Evolutionary conservation across 768 basidiomycete species (phyloP).

Genomic region (Jaapia argillacea): DNA sequence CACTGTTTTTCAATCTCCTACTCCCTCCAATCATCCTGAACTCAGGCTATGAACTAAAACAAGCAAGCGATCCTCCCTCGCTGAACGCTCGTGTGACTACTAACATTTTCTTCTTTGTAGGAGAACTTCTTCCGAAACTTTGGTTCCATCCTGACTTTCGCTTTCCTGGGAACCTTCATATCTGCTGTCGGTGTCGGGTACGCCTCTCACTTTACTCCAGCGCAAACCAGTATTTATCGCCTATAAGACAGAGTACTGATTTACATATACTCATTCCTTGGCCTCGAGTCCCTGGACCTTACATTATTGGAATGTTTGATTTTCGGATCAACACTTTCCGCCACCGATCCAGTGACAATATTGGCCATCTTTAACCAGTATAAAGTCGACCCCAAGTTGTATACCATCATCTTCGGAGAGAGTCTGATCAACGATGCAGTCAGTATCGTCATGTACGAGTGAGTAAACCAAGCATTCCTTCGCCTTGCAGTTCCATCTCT

Average conservation of each 20-base stretch:
- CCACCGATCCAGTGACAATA: slow-evolving; percentile 97
- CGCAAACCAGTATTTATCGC: slow-evolving; percentile 19
- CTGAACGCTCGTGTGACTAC: neutral
- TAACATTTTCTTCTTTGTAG: slow-evolving; percentile 26
- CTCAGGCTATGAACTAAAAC: slow-evolving; percentile 95
- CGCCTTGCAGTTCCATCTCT: too few relatives aligned
- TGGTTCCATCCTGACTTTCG: slow-evolving; percentile 89
- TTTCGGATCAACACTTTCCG: slow-evolving; percentile 93
- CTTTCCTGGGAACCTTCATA: slow-evolving; percentile 92
- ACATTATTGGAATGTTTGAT: slow-evolving; percentile 88
- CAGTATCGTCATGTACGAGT: slow-evolving; percentile 99
- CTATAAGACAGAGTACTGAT: slow-evolving; percentile 71
- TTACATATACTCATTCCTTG: slow-evolving; percentile 90
- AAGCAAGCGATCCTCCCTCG: slow-evolving; percentile 40
- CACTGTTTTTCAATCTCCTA: slow-evolving; percentile 96
- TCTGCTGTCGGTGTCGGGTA: slow-evolving; percentile 95
- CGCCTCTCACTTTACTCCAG: slow-evolving; percentile 17
- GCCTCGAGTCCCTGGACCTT: slow-evolving; percentile 81
- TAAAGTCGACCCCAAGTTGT: slow-evolving; percentile 97
- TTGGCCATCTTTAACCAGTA: slow-evolving; percentile 97
- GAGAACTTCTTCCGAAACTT: slow-evolving; percentile 99
- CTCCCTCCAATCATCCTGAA: slow-evolving; percentile 97
- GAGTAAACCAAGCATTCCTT: slow-evolving; percentile 33
- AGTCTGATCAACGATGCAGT: slow-evolving; percentile 97
- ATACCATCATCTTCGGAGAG: slow-evolving; percentile 96